Conservation (phyloP, 371 early-diverging fungal genomes). For the Choanephora cucurbitarum region DNA sequence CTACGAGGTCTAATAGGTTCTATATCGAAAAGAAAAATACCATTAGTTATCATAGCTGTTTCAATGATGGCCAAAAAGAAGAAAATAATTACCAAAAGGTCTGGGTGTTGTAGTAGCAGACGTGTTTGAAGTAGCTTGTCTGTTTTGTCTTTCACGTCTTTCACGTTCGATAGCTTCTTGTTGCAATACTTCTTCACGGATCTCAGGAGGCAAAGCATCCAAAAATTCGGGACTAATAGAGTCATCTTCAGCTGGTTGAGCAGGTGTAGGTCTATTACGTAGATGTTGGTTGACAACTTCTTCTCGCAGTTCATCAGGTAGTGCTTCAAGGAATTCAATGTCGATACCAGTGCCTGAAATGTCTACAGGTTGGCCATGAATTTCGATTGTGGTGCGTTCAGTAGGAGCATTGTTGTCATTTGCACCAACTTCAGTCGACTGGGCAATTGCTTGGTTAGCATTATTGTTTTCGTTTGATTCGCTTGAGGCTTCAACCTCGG, state of each 20-base stretch:
- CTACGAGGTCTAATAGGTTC: constrained; percentile 6
- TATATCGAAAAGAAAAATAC: not conserved
- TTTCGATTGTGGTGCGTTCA: constrained; percentile 27
- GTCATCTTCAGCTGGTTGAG: constrained; percentile 36
- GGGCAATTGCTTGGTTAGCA: constrained; percentile 53
- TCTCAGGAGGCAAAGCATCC: constrained; percentile 78
- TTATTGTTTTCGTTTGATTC: constrained; percentile 25
- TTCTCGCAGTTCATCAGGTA: constrained; percentile 93
- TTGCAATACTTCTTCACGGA: constrained; percentile 76
- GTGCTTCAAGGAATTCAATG: constrained; percentile 89
- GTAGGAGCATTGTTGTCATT: constrained; percentile 41
- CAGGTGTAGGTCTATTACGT: constrained; percentile 32
- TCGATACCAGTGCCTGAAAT: constrained; percentile 96
- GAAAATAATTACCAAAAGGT: constrained; percentile 8
- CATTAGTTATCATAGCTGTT: too few species aligned
- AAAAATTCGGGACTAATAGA: constrained; percentile 77
- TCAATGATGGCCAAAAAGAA: not conserved
- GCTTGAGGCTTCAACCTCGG: constrained; percentile 27
- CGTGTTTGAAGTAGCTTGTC: constrained; percentile 27
- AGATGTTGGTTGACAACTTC: constrained; percentile 84
- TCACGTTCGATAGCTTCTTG: constrained; percentile 67
- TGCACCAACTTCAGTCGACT: constrained; percentile 31
- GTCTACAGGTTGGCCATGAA: constrained; percentile 70
- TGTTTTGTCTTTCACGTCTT: constrained; percentile 49
- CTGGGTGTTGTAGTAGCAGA: constrained; percentile 8